A percentile compares a stretch with the other conserved stretches of the same genome.
Evolutionary conservation across 2,329 filamentous ascomycete species (phyloP).

Genomic region (Hymenoscyphus scutula): DNA sequence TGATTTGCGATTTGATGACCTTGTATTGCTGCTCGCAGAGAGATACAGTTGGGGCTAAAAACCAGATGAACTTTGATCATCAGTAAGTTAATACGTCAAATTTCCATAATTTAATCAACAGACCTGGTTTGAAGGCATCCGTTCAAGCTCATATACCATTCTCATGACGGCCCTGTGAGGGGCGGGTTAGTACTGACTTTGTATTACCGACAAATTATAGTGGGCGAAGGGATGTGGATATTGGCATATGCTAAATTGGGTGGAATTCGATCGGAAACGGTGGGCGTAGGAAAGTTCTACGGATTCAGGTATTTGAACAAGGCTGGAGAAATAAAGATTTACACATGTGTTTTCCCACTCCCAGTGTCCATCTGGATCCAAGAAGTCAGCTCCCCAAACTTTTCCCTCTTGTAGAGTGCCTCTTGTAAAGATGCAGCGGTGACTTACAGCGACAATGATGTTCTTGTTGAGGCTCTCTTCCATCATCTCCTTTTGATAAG

Average conservation of each 20-base stretch:
- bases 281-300: background rate
- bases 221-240: background rate
- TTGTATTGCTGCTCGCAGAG: constrained; percentile 65
- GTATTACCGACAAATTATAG: background rate
- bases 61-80: constrained; percentile 59
- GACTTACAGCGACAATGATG: constrained; percentile 65
- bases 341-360: constrained; percentile 77
- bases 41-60: constrained; percentile 66
- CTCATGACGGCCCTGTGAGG: constrained; percentile 27
- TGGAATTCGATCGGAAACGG: background rate
- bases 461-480: constrained; percentile 66
- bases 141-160: constrained; percentile 30
- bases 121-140: constrained; percentile 22
- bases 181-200: background rate
- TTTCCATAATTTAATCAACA: background rate
- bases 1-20: constrained; percentile 59
- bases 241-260: background rate
- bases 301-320: background rate
- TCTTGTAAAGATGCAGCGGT: background rate
- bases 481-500: constrained; percentile 75
- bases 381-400: constrained; percentile 3
- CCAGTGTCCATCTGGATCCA: constrained; percentile 72
- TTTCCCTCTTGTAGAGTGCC: too few relatives aligned
- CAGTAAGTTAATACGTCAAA: constrained; percentile 8
- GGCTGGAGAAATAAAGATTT: constrained; percentile 36